Conservation (phyloP, 2,329 filamentous ascomycete genomes). For the Stachybotrys elegans region DNA sequence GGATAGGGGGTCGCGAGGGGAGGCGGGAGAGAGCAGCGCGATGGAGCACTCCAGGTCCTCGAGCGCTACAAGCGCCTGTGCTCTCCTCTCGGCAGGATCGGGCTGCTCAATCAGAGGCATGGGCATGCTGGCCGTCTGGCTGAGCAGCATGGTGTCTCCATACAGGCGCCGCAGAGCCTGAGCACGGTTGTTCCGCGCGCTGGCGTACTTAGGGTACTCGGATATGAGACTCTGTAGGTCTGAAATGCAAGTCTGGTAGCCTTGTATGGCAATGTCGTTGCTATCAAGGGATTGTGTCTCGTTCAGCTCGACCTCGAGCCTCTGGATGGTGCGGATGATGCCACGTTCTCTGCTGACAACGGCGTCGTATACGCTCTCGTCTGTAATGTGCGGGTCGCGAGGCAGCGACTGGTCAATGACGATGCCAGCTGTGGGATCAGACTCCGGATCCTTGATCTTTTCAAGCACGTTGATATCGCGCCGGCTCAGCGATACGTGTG, state of each 20-base stretch:
- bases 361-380: slow-evolving; percentile 43
- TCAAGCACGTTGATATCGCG: slow-evolving; percentile 59
- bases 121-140: slow-evolving; percentile 27
- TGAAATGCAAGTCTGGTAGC: slow-evolving; percentile 42
- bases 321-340: slow-evolving; percentile 50
- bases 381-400: slow-evolving; percentile 52
- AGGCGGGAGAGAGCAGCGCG: slow-evolving; percentile 49
- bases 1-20: slow-evolving; percentile 50
- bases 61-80: slow-evolving; percentile 37
- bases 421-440: slow-evolving; percentile 48
- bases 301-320: slow-evolving; percentile 48
- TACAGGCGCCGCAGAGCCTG: slow-evolving; percentile 60
- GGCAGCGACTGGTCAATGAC: slow-evolving; percentile 50
- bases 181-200: slow-evolving; percentile 69
- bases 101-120: slow-evolving; percentile 36
- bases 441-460: slow-evolving; percentile 64
- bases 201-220: slow-evolving; percentile 61
- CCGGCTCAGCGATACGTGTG: slow-evolving; percentile 43
- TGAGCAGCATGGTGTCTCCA: slow-evolving; percentile 53
- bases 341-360: slow-evolving; percentile 46
- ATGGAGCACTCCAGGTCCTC: slow-evolving; percentile 56
- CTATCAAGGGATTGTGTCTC: slow-evolving; percentile 31
- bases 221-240: slow-evolving; percentile 52
- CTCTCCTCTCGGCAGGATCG: slow-evolving; percentile 29
- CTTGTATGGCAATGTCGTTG: slow-evolving; percentile 30